phyloP scores from a whole-genome alignment of 306 rosid species.

The Macrotyloma uniflorum region DNA sequence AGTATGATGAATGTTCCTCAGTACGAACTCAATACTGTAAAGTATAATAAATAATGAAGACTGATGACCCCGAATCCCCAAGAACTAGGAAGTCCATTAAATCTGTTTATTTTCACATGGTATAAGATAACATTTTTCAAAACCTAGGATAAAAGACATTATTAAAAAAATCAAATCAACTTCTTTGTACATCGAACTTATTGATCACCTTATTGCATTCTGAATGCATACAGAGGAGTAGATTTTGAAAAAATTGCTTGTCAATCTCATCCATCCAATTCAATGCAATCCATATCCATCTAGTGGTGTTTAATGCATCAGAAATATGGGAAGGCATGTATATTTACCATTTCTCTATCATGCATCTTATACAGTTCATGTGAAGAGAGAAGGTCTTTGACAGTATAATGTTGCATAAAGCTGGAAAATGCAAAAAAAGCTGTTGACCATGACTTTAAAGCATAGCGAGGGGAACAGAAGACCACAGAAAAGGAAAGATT shows the following conservation, averaged over 20 bases:
- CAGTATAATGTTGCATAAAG: neutral
- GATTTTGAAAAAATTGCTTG: constrained; percentile 10
- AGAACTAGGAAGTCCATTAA: constrained; percentile 24
- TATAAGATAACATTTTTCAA: neutral
- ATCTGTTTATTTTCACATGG: constrained; percentile 1
- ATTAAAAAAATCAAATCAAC: neutral
- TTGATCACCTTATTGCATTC: constrained; percentile 17
- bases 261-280: constrained; percentile 20
- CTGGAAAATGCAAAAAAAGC: constrained; percentile 1
- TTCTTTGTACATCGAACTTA: neutral
- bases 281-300: constrained; percentile 22
- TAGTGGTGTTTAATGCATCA: neutral
- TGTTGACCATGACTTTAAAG: neutral
- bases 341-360: neutral
- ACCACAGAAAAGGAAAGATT: neutral
- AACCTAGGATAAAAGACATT: neutral
- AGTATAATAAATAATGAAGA: constrained; percentile 29
- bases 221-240: constrained; percentile 1
- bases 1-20: neutral
- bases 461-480: neutral
- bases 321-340: neutral
- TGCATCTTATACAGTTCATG: neutral
- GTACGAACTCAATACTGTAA: constrained; percentile 31
- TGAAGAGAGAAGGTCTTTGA: constrained; percentile 11
- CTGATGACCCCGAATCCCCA: constrained; percentile 22